These are phyloP conservation scores for Moniliella sp. DNA, from an alignment of 1,284 basidiomycete genomes.

Conservation along the genomic window DNA sequence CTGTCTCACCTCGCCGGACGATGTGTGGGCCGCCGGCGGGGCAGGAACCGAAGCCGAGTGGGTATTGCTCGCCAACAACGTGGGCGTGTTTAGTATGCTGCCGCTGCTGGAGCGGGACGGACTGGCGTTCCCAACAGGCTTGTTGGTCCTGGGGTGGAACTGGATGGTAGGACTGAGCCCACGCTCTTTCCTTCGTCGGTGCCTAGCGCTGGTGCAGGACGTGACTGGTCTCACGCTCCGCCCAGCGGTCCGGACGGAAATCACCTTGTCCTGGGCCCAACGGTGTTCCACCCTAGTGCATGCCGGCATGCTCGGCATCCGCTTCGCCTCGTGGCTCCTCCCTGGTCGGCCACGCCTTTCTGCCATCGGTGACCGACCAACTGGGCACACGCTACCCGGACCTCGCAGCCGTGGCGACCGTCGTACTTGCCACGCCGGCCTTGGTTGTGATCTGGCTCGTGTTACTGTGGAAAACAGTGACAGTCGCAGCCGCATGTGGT, in stretches of 20 bases:
- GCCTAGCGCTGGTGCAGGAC: constrained; percentile 1
- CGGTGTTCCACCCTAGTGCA: constrained; percentile 44
- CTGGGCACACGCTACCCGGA: constrained; percentile 68
- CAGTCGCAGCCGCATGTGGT: too few relatives aligned
- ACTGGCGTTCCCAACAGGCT: constrained; percentile 51
- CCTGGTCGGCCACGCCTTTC: constrained; percentile 23
- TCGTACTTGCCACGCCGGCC: too few relatives aligned
- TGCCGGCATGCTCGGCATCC: too few relatives aligned
- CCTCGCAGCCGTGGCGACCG: too few relatives aligned
- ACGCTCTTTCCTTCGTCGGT: constrained; percentile 2
- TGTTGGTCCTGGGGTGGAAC: constrained; percentile 55
- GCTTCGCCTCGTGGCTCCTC: constrained; percentile 46
- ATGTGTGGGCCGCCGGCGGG: constrained; percentile 22
- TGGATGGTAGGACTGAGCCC: constrained; percentile 38
- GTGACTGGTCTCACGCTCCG: too few relatives aligned
- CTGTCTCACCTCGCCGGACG: constrained; percentile 45
- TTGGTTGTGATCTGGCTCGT: too few relatives aligned
- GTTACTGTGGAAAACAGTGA: too few relatives aligned
- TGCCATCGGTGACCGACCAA: constrained; percentile 3
- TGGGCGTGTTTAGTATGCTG: constrained; percentile 83
- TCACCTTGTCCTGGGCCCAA: constrained; percentile 40
- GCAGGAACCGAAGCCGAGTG: constrained; percentile 50
- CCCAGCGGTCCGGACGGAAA: too few relatives aligned
- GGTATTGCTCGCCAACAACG: constrained; percentile 58
- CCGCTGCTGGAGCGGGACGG: constrained; percentile 62